These are phyloP conservation scores for Tricholoma matsutake DNA, from an alignment of 768 basidiomycete species.

Conservation along the genomic window DNA sequence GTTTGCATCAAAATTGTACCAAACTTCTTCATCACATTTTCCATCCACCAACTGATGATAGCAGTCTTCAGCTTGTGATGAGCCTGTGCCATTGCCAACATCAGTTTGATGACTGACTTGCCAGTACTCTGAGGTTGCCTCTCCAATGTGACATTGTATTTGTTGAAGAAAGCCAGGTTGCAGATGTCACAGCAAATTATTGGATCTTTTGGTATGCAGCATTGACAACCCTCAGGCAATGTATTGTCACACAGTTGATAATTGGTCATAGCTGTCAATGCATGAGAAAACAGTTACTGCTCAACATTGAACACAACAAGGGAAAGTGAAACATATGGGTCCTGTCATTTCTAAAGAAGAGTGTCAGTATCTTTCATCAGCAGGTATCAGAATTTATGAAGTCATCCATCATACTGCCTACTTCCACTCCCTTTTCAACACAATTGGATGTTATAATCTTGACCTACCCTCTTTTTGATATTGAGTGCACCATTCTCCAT, in stretches of 20 bases:
- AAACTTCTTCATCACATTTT: background rate
- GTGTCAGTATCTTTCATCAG: background rate
- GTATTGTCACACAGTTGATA: constrained; percentile 1
- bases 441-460: background rate
- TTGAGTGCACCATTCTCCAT: background rate
- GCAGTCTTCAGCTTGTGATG: constrained; percentile 2
- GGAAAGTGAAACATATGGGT: background rate
- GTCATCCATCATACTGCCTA: constrained; percentile 5
- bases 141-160: background rate
- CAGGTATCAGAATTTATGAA: constrained; percentile 4
- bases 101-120: background rate
- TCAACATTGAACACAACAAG: background rate
- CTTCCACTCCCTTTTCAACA: constrained; percentile 1
- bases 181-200: constrained; percentile 6
- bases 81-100: background rate
- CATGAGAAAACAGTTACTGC: background rate
- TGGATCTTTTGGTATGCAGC: background rate
- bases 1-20: background rate
- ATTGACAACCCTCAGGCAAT: background rate
- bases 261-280: background rate
- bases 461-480: background rate
- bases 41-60: background rate
- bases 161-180: constrained; percentile 1
- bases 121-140: background rate
- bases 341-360: constrained; percentile 4